Percentiles rank a stretch among this genome's conserved stretches.
Conservation (phyloP, 371 early-diverging fungal genomes). For the Amoeboaphelidium protococcarum region DNA sequence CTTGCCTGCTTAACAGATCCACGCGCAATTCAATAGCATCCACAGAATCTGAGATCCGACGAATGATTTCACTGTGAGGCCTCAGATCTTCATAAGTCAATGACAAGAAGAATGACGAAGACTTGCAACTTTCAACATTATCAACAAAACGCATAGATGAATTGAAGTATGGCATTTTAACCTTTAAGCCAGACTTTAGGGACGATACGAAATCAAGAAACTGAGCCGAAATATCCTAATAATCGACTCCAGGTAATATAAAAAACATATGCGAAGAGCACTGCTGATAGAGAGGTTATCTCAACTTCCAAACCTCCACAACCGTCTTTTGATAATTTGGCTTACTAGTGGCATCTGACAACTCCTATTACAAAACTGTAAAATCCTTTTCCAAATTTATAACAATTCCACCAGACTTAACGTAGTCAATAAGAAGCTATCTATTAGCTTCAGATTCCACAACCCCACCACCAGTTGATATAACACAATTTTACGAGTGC, state of each 20-base stretch:
- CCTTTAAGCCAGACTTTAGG: too few species aligned
- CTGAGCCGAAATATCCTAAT: too few species aligned
- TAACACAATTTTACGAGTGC: constrained; percentile 29
- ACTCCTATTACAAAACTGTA: too few species aligned
- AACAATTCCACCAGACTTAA: constrained; percentile 25
- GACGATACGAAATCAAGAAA: too few species aligned
- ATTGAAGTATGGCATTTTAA: too few species aligned
- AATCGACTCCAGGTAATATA: too few species aligned
- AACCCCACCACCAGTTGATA: constrained; percentile 86
- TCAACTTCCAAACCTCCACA: constrained; percentile 44
- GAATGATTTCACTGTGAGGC: constrained; percentile 12
- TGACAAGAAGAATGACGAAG: constrained; percentile 76
- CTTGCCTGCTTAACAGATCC: constrained; percentile 33
- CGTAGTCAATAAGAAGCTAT: constrained; percentile 22
- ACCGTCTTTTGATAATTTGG: constrained; percentile 54
- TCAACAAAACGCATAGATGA: too few species aligned
- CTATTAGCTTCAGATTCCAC: constrained; percentile 55
- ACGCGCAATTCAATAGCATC: constrained; percentile 81
- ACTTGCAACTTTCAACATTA: too few species aligned
- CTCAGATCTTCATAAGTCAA: constrained; percentile 48
- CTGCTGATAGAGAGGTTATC: constrained; percentile 43
- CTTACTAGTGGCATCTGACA: constrained; percentile 46
- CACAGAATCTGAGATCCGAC: constrained; percentile 36
- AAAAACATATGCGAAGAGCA: constrained; percentile 56
- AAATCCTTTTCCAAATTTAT: too few species aligned